A percentile compares a stretch with the other conserved stretches of the same genome.
Conservation (phyloP, 306 rosid species). For the Abrus pulchellus region DNA sequence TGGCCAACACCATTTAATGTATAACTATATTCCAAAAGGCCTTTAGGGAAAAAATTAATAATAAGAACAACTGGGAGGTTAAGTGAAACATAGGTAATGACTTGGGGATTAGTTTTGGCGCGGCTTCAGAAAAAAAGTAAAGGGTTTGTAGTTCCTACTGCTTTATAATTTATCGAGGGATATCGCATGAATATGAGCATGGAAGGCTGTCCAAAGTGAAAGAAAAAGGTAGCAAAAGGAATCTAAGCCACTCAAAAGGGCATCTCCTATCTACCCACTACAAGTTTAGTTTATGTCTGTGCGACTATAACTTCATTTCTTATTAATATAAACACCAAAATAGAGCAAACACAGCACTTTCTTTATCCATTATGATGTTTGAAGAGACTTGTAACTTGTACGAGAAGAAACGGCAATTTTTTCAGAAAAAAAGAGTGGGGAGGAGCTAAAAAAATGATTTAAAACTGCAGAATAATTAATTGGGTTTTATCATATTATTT, state of each 20-base stretch:
- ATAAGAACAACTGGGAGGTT: constrained; percentile 2
- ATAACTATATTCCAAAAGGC: constrained; percentile 13
- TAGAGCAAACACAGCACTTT: constrained; percentile 38
- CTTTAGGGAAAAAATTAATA: not conserved
- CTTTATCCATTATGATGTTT: constrained; percentile 44
- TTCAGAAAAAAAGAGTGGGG: not conserved
- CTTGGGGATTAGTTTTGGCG: not conserved
- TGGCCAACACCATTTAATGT: constrained; percentile 8
- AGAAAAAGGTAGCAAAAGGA: constrained; percentile 54
- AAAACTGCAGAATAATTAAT: not conserved
- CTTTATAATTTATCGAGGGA: constrained; percentile 43
- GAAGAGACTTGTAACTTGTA: not conserved
- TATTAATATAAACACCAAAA: constrained; percentile 40
- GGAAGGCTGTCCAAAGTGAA: constrained; percentile 55
- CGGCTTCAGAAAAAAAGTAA: constrained; percentile 45
- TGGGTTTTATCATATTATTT: not conserved
- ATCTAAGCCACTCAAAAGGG: constrained; percentile 56
- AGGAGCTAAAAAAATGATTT: not conserved
- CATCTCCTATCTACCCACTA: constrained; percentile 57
- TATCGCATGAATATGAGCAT: constrained; percentile 57
- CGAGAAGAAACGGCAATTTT: not conserved
- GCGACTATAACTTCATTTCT: not conserved
- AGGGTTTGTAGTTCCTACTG: constrained; percentile 46
- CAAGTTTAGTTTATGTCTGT: not conserved
- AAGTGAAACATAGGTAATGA: constrained; percentile 20